Evolutionary conservation across 2,329 filamentous ascomycete species (phyloP), one percentile per base, ranked within the genome.

Genomic region (Ceratocystis destructans): DNA sequence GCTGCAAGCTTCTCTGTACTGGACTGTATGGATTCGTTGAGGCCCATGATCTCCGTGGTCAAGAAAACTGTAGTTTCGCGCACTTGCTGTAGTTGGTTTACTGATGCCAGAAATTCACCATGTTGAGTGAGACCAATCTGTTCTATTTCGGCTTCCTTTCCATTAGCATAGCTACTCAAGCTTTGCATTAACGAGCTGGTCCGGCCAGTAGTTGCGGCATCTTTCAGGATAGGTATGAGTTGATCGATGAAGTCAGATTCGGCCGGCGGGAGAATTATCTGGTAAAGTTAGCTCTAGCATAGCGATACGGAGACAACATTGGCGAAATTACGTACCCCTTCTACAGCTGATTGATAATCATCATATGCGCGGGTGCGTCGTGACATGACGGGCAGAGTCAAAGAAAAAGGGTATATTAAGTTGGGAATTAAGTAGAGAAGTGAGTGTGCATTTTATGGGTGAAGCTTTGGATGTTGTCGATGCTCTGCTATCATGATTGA

Each of bases 201-300:
- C 5, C 64, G 50, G 8, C 66, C 61, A 59, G 86, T 84, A 66
- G 96, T 80, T 69, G 89, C 85, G 70, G 90, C 91, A 82, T 96
- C 93, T 78, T 91, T 94, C 69, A 99, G 86, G 1, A 95, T 89
- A 8, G 92, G 93, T 61, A 97, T 96, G 63, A 99, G 79, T 73
- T 96, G 93, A 74, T 97, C 94, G 69, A 99, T 85, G 73, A 96
- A 97, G 72, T 99, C 94, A 62, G 87, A 83, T 73, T 97, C 93
- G 25, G 92, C 91, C 12, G 91, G 88, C 1, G 93, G 91, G 71
- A 96, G 85, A 69, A 96, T 92, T 71, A 97, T 95, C 90, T 99
- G 73, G 33, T 31, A 66, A 64, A 62, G 20, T 44, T 65, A 64
- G 37, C 41, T 17, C 25, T 7, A 64, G 15, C 25, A 57, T 62